Evolutionary conservation across 2,329 filamentous ascomycete species (phyloP).

Genomic region (Ilyonectria destructans): DNA sequence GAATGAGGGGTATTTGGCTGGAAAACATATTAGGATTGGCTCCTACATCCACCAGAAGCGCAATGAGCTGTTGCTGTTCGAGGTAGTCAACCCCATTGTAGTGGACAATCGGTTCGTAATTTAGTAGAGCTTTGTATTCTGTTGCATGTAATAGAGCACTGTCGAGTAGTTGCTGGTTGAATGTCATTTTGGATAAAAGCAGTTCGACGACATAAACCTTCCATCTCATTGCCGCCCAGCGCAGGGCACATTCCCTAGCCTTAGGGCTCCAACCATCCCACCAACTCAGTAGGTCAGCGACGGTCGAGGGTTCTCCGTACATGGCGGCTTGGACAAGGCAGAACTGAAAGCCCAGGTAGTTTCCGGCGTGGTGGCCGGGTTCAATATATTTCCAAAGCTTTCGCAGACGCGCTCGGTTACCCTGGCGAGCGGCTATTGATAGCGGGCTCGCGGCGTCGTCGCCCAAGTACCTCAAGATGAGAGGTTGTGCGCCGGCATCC

Average conservation of each 20-base stretch:
- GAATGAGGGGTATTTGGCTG: neutral
- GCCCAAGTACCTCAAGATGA: neutral
- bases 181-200: slow-evolving; percentile 23
- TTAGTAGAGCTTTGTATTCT: neutral
- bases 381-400: neutral
- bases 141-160: neutral
- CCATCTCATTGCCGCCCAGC: slow-evolving; percentile 33
- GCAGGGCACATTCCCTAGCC: slow-evolving; percentile 27
- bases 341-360: neutral
- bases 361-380: neutral
- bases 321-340: slow-evolving; percentile 31
- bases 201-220: slow-evolving; percentile 28
- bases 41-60: slow-evolving; percentile 40
- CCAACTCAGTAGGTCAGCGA: slow-evolving; percentile 37
- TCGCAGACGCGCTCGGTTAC: neutral
- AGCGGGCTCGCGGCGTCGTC: neutral
- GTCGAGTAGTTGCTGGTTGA: slow-evolving; percentile 20
- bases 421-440: neutral
- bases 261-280: slow-evolving; percentile 37
- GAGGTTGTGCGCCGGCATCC: neutral
- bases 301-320: slow-evolving; percentile 35
- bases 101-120: neutral
- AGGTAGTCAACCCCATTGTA: slow-evolving; percentile 32
- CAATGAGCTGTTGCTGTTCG: slow-evolving; percentile 39
- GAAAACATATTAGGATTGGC: slow-evolving; percentile 42